Conservation (phyloP, 2,329 filamentous ascomycete genomes). For the Neodidymelliopsis sp. region DNA sequence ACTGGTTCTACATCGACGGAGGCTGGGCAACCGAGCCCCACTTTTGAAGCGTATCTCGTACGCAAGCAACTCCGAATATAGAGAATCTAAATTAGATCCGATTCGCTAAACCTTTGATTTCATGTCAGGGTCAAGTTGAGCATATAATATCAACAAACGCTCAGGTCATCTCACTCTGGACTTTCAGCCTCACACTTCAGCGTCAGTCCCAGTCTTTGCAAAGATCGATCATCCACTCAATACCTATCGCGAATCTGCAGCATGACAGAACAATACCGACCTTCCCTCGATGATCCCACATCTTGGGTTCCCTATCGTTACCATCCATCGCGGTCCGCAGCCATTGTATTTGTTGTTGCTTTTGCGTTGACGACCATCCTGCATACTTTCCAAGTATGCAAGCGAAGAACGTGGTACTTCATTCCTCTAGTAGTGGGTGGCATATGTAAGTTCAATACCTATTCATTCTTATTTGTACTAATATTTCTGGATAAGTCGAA, state of each 20-base stretch:
- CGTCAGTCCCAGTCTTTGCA: too few relatives aligned
- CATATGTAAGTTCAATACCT: conserved; percentile 33
- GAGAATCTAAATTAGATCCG: not conserved
- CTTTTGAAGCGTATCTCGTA: not conserved
- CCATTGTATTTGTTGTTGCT: conserved; percentile 56
- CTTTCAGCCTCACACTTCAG: too few relatives aligned
- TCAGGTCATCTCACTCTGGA: too few relatives aligned
- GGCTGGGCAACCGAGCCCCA: not conserved
- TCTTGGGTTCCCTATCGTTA: conserved; percentile 47
- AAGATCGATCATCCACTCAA: too few relatives aligned
- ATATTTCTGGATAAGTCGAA: conserved; percentile 47
- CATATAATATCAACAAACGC: too few relatives aligned
- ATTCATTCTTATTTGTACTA: not conserved
- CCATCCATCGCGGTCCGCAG: conserved; percentile 54
- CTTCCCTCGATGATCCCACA: conserved; percentile 41
- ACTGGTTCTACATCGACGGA: too few relatives aligned
- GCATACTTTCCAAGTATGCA: conserved; percentile 54
- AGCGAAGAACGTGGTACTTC: conserved; percentile 59
- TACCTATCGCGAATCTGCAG: too few relatives aligned
- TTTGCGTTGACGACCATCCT: conserved; percentile 53
- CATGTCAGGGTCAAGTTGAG: too few relatives aligned
- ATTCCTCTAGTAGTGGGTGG: conserved; percentile 60
- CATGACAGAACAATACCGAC: conserved; percentile 2
- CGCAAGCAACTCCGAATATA: not conserved
- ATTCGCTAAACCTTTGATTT: not conserved